These are phyloP conservation scores for Arthrobotrys musiformis DNA, from an alignment of 2,329 filamentous ascomycete species.

Conservation along the genomic window DNA sequence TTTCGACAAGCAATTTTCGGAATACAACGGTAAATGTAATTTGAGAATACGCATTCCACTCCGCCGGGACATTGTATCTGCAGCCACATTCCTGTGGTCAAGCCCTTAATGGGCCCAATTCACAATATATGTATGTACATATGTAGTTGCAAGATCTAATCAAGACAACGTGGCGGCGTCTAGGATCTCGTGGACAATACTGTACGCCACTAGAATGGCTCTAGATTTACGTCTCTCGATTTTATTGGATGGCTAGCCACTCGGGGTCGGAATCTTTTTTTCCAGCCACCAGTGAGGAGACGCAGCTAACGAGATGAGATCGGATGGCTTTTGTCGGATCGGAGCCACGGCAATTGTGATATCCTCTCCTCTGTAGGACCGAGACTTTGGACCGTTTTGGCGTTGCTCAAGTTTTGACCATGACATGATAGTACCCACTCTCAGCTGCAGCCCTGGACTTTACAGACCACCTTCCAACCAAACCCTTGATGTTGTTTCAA, in stretches of 20 bases:
- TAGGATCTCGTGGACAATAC: slow-evolving; percentile 10
- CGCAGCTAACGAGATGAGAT: slow-evolving; percentile 4
- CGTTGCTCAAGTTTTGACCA: background rate
- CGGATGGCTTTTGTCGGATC: background rate
- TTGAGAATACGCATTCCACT: background rate
- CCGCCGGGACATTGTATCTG: background rate
- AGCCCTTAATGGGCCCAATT: background rate
- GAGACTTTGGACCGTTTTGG: background rate
- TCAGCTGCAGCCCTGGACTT: slow-evolving; percentile 48
- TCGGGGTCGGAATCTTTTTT: background rate
- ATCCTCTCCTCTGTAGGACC: too few relatives aligned
- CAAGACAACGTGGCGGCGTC: slow-evolving; percentile 11
- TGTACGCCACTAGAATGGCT: background rate
- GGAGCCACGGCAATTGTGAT: slow-evolving; percentile 6
- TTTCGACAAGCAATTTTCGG: slow-evolving; percentile 9
- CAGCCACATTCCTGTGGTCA: slow-evolving; percentile 27
- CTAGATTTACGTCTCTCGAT: background rate
- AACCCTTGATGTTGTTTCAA: slow-evolving; percentile 11
- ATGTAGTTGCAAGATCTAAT: background rate
- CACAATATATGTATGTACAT: background rate
- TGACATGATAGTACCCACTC: slow-evolving; percentile 5
- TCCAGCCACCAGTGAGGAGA: slow-evolving; percentile 5
- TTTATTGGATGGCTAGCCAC: slow-evolving; percentile 27
- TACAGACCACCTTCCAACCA: slow-evolving; percentile 12
- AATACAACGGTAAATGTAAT: background rate